Evolutionary conservation across 495 filamentous ascomycete species (phyloP), one percentile per base, ranked within the genome.

Genomic region (Aspergillus asperescens): DNA sequence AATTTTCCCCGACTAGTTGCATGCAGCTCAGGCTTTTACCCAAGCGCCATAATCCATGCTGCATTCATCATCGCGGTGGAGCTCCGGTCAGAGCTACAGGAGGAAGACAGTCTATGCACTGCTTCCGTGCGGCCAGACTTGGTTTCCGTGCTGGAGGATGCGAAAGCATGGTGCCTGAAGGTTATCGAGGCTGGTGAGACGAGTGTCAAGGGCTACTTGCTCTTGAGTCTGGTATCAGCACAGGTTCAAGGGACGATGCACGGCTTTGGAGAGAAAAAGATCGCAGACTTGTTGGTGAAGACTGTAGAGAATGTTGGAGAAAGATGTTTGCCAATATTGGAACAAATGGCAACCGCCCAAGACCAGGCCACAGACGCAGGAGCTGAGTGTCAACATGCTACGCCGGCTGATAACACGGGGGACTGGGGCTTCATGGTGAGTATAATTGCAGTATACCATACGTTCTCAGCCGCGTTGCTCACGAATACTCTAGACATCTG

Each of bases 131-230:
- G 37, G 5, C 25, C 37, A 0, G 79, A 83, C 52, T 57, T 84
- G 22, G 48, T 82, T 4, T 44, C 62, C 5, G 67, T 78, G 6
- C 9, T 83, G 4, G 60, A 72, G 0, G 72, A 82, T 18, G 70
- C 73, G 0, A 71, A 70, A 29, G 40, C 47, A 6, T 81, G 74
- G 76, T 35, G 47, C 0, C 55, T 77, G 58, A 48, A 50, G 12
- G 64, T 62, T 34, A 67, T 83, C 5, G 43, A 68, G 25, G 67
- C 66, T 3, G 81, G 80, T 4, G 76, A 82, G 59, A 80, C 74
- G 0, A 83, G 80, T 55, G 65, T 77, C 16, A 84, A 83, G 52
- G 77, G 73, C 1, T 76, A 75, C 34, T 37, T 84, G 28, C 62
- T 82, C 23, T 56, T 66, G 0, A 48, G 53, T 5, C 50, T 77